These are phyloP conservation scores for Aureobasidium subglaciale DNA, from an alignment of 2,329 filamentous ascomycete species.

Conservation along the genomic window DNA sequence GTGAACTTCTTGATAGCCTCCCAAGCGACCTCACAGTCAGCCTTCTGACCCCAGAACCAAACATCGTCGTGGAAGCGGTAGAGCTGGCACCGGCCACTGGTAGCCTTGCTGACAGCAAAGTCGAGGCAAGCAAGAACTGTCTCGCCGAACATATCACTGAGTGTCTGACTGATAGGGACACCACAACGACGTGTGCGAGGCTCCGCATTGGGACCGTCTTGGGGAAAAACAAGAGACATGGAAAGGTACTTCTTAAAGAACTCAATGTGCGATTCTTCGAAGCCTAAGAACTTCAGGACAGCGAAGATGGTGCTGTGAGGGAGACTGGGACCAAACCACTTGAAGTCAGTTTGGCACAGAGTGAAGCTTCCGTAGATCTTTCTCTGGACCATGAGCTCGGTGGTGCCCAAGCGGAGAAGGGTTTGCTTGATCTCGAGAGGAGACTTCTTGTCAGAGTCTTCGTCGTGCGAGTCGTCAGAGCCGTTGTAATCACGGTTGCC, in stretches of 20 bases:
- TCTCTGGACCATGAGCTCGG: conserved; percentile 48
- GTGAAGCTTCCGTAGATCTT: conserved; percentile 44
- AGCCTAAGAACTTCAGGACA: conserved; percentile 52
- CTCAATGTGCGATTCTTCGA: conserved; percentile 48
- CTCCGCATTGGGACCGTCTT: conserved; percentile 43
- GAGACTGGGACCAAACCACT: conserved; percentile 51
- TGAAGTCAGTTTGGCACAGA: conserved; percentile 52
- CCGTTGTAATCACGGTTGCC: conserved; percentile 31
- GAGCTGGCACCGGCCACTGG: conserved; percentile 43
- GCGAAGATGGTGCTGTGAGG: conserved; percentile 54
- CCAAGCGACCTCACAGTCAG: conserved; percentile 53
- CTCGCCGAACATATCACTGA: conserved; percentile 56
- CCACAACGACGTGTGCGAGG: conserved; percentile 47
- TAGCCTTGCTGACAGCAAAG: conserved; percentile 54
- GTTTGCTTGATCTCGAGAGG: conserved; percentile 47
- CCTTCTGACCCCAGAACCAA: conserved; percentile 58
- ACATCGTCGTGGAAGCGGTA: conserved; percentile 60
- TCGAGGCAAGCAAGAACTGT: conserved; percentile 58
- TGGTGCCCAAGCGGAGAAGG: conserved; percentile 50
- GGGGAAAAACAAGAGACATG: conserved; percentile 51
- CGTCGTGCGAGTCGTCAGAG: conserved; percentile 31
- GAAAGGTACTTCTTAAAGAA: conserved; percentile 56
- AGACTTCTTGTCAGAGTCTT: conserved; percentile 30
- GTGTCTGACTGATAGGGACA: conserved; percentile 52
- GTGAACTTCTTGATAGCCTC: conserved; percentile 49